Base-by-base conservation (phyloP, 1,284 basidiomycete species). In the Abortiporus biennis region DNA sequence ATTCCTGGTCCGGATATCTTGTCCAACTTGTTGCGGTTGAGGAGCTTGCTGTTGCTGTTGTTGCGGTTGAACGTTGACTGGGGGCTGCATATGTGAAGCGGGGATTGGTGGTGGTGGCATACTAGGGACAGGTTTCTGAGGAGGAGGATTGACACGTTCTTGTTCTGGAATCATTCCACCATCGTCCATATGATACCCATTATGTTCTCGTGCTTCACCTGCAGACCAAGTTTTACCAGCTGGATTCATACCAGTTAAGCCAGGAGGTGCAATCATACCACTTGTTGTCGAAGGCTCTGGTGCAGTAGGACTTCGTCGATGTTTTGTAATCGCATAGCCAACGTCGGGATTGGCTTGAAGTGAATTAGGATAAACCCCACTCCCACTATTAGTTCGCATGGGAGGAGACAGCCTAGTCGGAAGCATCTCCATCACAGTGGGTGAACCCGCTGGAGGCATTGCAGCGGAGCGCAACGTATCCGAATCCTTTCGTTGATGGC, bases 401-500 rank as follows among this genome's bases (percentile, higher is more conserved):
- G n/a, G n/a, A n/a, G n/a, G n/a, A n/a, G n/a, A n/a, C n/a, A n/a
- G n/a, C n/a, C n/a, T n/a, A n/a, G n/a, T n/a, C n/a, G n/a, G n/a
- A n/a, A n/a, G n/a, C n/a, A n/a, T n/a, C 20, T 61, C 71, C 4
- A 68, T 59, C 1, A 57, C 59, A 3, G 69, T 73, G 1, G 71
- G 69, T 19, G 68, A 71, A 36, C 52, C 55, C 33, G 56, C 46
- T 35, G 51, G 38, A 23, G 42, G 57, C 45, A 48, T 40, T 53
- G 56, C 17, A 56, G 49, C 49, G 6, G 54, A 72, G 20, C 80
- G 80, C 21, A 86, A 61, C 0, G 85, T 87, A 48, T 88, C 84
- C 0, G 85, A 87, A 47, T 86, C 83, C 20, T 76, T 74, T 42
- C 85, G 76, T 51, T 68, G 72, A 54, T 86, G 83, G 0, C 51